Percentiles rank a stretch among this genome's conserved stretches.
These are phyloP conservation scores for Suhomyces tanzawaensis DNA, from an alignment of 805 yeast genomes.

Conservation along the genomic window DNA sequence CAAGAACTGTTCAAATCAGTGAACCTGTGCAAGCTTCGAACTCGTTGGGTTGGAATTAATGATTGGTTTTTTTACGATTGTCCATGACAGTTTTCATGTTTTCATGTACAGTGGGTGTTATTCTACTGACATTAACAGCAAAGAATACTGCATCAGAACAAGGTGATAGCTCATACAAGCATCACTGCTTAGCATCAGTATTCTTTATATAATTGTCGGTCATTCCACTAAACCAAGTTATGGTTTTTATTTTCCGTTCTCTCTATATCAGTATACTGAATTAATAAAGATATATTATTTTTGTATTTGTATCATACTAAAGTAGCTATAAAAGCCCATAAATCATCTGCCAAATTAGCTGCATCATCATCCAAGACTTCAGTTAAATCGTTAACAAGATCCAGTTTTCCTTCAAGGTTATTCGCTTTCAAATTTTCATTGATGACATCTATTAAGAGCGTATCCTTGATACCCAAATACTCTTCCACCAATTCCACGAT, in stretches of 20 bases:
- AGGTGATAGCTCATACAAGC: too few relatives aligned
- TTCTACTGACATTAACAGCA: neutral
- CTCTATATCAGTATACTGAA: neutral
- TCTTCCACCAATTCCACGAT: constrained; percentile 48
- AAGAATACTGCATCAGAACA: too few relatives aligned
- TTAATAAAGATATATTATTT: neutral
- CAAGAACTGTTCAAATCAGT: constrained; percentile 50
- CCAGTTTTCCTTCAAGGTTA: constrained; percentile 30
- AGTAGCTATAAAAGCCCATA: constrained; percentile 27
- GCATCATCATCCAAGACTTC: constrained; percentile 55
- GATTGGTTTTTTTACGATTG: neutral
- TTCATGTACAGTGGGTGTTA: neutral
- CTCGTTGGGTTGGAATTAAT: constrained; percentile 62
- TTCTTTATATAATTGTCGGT: neutral
- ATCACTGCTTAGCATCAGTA: too few relatives aligned
- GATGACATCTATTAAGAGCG: constrained; percentile 46
- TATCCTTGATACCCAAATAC: constrained; percentile 53
- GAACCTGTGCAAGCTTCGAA: constrained; percentile 69
- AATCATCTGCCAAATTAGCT: constrained; percentile 36
- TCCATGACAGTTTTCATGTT: neutral
- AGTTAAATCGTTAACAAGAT: constrained; percentile 43
- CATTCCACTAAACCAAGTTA: neutral
- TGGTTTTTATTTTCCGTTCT: neutral
- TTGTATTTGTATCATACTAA: neutral
- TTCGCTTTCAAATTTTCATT: constrained; percentile 32